These are phyloP conservation scores for Nakazawaea wyomingensis DNA, from an alignment of 805 yeast genomes.

Conservation along the genomic window DNA sequence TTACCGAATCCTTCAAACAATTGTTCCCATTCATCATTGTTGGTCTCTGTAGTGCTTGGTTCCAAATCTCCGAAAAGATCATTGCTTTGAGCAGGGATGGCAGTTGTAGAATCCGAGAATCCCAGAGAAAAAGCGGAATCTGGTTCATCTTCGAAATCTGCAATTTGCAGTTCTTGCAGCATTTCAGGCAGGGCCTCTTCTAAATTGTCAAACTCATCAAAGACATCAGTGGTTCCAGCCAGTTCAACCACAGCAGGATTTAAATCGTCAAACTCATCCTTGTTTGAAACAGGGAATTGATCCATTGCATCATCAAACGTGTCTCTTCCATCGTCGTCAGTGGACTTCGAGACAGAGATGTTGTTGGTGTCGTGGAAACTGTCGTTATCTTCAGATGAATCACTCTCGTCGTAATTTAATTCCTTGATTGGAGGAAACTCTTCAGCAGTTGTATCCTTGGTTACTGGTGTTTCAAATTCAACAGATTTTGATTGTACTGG, in stretches of 20 bases:
- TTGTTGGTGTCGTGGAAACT: slow-evolving; percentile 32
- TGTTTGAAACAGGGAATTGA: background rate
- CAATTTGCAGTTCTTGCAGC: background rate
- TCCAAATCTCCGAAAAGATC: slow-evolving; percentile 31
- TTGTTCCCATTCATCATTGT: slow-evolving; percentile 88
- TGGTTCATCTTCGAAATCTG: slow-evolving; percentile 11
- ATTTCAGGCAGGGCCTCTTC: slow-evolving; percentile 24
- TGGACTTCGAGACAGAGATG: background rate
- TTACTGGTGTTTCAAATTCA: background rate
- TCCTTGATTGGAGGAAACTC: slow-evolving; percentile 65
- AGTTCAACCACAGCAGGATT: slow-evolving; percentile 11
- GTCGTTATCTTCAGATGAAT: slow-evolving; percentile 37
- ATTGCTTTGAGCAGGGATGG: background rate
- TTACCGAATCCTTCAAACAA: slow-evolving; percentile 86
- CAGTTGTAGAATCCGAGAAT: slow-evolving; percentile 11
- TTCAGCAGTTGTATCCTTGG: slow-evolving; percentile 17
- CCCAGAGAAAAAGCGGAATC: slow-evolving; percentile 33
- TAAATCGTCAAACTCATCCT: slow-evolving; percentile 10
- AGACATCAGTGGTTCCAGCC: slow-evolving; percentile 14
- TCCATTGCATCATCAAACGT: slow-evolving; percentile 13
- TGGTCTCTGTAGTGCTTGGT: slow-evolving; percentile 34
- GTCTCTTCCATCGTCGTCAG: background rate
- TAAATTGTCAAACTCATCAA: slow-evolving; percentile 28
- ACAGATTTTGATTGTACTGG: background rate
- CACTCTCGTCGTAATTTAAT: slow-evolving; percentile 47